Evolutionary conservation across 176 grass and related monocot species (phyloP).

Genomic region (Phoenix roebelenii): DNA sequence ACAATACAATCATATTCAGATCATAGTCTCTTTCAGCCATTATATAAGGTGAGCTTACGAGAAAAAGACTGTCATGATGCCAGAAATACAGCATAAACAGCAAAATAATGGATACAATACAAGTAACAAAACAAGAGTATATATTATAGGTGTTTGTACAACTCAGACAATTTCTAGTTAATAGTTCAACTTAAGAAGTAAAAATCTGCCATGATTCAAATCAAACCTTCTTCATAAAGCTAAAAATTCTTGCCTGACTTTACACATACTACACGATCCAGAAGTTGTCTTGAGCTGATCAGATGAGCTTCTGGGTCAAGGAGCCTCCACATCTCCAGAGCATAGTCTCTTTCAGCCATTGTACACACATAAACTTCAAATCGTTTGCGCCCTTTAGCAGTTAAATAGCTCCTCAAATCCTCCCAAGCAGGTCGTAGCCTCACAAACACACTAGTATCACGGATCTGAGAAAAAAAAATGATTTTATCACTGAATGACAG

Average conservation of each 20-base stretch:
- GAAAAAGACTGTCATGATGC: too few relatives aligned
- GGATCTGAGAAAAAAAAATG: conserved; percentile 39
- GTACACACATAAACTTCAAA: conserved; percentile 99
- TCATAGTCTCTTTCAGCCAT: too few relatives aligned
- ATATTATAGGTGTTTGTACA: too few relatives aligned
- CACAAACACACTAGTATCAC: conserved; percentile 98
- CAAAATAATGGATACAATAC: too few relatives aligned
- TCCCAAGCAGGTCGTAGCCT: conserved; percentile 96
- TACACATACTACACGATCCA: conserved; percentile 72
- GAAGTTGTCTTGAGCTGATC: conserved; percentile 57
- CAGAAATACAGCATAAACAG: too few relatives aligned
- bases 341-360: conserved; percentile 96
- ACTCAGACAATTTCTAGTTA: too few relatives aligned
- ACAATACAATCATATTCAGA: too few relatives aligned
- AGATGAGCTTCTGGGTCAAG: conserved; percentile 82
- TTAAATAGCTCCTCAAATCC: conserved; percentile 96
- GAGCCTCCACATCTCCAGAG: conserved; percentile 98
- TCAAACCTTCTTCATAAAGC: neutral
- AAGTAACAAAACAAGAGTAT: too few relatives aligned
- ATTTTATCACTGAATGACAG: conserved; percentile 6
- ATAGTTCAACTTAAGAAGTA: too few relatives aligned
- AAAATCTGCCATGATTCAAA: neutral
- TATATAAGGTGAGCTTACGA: too few relatives aligned
- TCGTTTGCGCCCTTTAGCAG: conserved; percentile 78
- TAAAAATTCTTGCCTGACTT: conserved; percentile 59